A percentile compares a stretch with the other conserved stretches of the same genome.
Conservation (phyloP, 2,329 filamentous ascomycete genomes). For the Ophiostoma sp. region DNA sequence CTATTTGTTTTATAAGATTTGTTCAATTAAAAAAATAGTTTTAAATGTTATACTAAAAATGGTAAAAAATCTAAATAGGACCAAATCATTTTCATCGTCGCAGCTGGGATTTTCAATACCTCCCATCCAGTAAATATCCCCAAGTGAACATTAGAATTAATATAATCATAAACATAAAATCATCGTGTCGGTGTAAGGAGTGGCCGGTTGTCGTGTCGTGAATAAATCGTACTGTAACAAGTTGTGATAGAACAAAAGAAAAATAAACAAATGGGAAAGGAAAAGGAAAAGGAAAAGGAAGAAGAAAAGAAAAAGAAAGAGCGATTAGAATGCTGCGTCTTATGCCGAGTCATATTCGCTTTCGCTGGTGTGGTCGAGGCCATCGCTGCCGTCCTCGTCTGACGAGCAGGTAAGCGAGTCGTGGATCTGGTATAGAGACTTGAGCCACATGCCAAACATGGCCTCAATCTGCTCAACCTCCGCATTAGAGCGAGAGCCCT, state of each 20-base stretch:
- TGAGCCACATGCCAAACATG: slow-evolving; percentile 49
- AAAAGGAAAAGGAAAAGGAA: not conserved
- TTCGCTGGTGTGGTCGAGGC: slow-evolving; percentile 29
- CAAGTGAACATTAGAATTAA: not conserved
- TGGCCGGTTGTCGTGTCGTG: not conserved
- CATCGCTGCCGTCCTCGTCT: slow-evolving; percentile 22
- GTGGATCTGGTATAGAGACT: slow-evolving; percentile 45
- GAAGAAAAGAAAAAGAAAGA: not conserved
- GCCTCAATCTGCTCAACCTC: slow-evolving; percentile 34
- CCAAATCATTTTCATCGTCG: not conserved
- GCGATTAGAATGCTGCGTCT: not conserved
- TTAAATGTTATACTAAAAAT: not conserved
- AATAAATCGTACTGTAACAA: not conserved
- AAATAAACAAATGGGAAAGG: not conserved
- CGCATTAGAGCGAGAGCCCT: slow-evolving; percentile 24
- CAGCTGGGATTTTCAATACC: not conserved
- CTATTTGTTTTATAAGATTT: not conserved
- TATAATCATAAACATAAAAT: slow-evolving; percentile 5
- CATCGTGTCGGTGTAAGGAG: slow-evolving; percentile 1
- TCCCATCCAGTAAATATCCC: not conserved
- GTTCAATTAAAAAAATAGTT: not conserved
- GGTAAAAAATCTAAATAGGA: not conserved
- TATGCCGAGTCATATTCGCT: slow-evolving; percentile 34
- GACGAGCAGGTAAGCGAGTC: slow-evolving; percentile 33
- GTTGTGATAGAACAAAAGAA: not conserved